Percentiles rank a stretch among this genome's conserved stretches.
phyloP scores from a whole-genome alignment of 2,329 filamentous ascomycete genomes.

The Magnaporthiopsis incrustans region DNA sequence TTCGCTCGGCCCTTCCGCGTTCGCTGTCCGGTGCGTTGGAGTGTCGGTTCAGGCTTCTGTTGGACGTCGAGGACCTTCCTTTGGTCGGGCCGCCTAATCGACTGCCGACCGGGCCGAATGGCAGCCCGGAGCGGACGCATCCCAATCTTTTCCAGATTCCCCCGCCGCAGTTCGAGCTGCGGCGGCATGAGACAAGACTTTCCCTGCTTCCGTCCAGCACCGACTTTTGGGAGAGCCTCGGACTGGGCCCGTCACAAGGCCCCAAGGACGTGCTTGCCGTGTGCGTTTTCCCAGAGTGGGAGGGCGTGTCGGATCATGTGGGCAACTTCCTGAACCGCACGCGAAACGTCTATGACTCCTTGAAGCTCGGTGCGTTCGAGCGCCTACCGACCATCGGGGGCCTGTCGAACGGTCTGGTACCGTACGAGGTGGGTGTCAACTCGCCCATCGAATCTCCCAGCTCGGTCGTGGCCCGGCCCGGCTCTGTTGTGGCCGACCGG shows the following conservation, averaged over 20 bases:
- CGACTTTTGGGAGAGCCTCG: slow-evolving; percentile 74
- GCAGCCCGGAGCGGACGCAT: slow-evolving; percentile 38
- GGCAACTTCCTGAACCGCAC: slow-evolving; percentile 59
- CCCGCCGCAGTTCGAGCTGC: slow-evolving; percentile 64
- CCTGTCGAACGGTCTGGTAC: slow-evolving; percentile 40
- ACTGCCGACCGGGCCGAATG: slow-evolving; percentile 39
- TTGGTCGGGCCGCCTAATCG: slow-evolving; percentile 43
- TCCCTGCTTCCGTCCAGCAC: slow-evolving; percentile 69
- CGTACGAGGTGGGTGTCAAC: slow-evolving; percentile 37
- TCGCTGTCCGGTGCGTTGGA: slow-evolving; percentile 33
- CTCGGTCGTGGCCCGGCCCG: slow-evolving; percentile 25
- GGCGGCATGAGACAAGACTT: slow-evolving; percentile 59
- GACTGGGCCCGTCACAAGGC: slow-evolving; percentile 63
- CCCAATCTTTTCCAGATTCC: slow-evolving; percentile 54
- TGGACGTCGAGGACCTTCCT: slow-evolving; percentile 51
- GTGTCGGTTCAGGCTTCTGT: slow-evolving; percentile 38
- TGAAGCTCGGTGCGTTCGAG: slow-evolving; percentile 62
- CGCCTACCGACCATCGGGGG: slow-evolving; percentile 34
- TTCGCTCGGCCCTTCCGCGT: slow-evolving; percentile 34
- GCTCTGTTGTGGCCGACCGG: slow-evolving; percentile 38
- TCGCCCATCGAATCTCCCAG: slow-evolving; percentile 29
- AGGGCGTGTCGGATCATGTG: slow-evolving; percentile 53
- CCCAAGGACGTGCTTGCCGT: slow-evolving; percentile 63
- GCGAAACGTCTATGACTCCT: slow-evolving; percentile 63
- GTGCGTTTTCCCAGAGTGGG: slow-evolving; percentile 61